Base-by-base conservation (phyloP, 441 rosid genomes). In the Isatis lusitanica region DNA sequence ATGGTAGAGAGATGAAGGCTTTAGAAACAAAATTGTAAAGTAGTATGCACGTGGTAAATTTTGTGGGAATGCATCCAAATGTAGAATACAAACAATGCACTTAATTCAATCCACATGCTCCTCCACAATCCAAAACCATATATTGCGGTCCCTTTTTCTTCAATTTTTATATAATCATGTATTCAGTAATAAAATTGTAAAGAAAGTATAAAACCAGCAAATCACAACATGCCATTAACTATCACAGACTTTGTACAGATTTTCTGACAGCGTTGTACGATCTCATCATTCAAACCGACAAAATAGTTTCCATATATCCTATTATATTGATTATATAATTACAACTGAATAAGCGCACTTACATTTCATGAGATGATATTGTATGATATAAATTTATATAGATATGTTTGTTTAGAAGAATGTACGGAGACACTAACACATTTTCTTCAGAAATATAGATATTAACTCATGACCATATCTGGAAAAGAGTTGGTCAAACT, bases 31-130 rank as follows among this genome's bases (percentile, higher is more conserved):
- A 62, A 26, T 48, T 48, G 60, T 47, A 9, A 60, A 11, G 61
- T 39, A 6, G 11, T 18, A 4, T 28, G 68, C 62, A 71, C 68
- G 75, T 71, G 68, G 75, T 47, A 15, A 33, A 17, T 50, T 21
- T 61, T 39, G 75, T 61, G 67, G 68, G 18, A 71, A 39, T 62
- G 53, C 62, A 71, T 62, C 59, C 67, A 70, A 70, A 36, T 59
- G 36, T 61, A 51, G 53, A 40, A 52, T 62, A 63, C 63, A 18
- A 72, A 71, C 76, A 52, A 72, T 42, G 63, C 50, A 72, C 36
- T 63, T 73, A 63, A 51, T 42, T 63, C 48, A 73, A 56, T 63
- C 58, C 70, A 73, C 70, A 73, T 64, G 76, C 57, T 42, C 57
- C 47, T 61, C 68, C 35, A 24, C 15, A 55, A 55, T 57, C 57